These are phyloP conservation scores for Neonectria ditissima DNA, from an alignment of 2,329 filamentous ascomycete genomes.

Conservation along the genomic window DNA sequence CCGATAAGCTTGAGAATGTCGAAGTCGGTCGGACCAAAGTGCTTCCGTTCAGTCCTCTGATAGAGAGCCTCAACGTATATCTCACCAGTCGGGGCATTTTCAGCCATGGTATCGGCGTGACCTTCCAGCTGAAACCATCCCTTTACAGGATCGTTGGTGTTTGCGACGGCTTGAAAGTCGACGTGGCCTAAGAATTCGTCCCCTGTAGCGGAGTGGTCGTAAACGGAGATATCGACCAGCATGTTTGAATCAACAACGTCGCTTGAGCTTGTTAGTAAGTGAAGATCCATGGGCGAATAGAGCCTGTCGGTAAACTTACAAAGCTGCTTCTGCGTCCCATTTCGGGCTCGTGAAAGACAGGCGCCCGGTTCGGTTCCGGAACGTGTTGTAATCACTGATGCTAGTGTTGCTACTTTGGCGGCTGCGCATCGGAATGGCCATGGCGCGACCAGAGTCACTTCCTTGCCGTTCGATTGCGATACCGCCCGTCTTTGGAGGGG, in stretches of 20 bases:
- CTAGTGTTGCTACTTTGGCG: constrained; percentile 97
- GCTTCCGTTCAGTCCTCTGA: constrained; percentile 87
- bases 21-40: constrained; percentile 95
- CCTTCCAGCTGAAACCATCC: constrained; percentile 88
- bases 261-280: constrained; percentile 60
- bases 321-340: constrained; percentile 95
- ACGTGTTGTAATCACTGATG: constrained; percentile 72
- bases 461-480: constrained; percentile 76
- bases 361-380: constrained; percentile 68
- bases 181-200: constrained; percentile 95
- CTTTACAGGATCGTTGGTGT: constrained; percentile 77
- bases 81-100: constrained; percentile 85
- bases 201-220: constrained; percentile 82
- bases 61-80: constrained; percentile 89
- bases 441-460: constrained; percentile 83
- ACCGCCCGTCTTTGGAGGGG: constrained; percentile 63
- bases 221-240: constrained; percentile 91
- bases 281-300: neutral
- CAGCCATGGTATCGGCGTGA: constrained; percentile 75
- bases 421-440: constrained; percentile 97
- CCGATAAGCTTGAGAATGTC: constrained; percentile 96
- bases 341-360: constrained; percentile 81
- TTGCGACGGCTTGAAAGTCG: constrained; percentile 76
- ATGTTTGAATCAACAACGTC: constrained; percentile 94
- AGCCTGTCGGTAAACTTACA: constrained; percentile 69